A percentile compares a stretch with the other conserved stretches of the same genome.
Evolutionary conservation across 2,329 filamentous ascomycete genomes (phyloP).

Genomic region (Cryoendolithus antarcticus): DNA sequence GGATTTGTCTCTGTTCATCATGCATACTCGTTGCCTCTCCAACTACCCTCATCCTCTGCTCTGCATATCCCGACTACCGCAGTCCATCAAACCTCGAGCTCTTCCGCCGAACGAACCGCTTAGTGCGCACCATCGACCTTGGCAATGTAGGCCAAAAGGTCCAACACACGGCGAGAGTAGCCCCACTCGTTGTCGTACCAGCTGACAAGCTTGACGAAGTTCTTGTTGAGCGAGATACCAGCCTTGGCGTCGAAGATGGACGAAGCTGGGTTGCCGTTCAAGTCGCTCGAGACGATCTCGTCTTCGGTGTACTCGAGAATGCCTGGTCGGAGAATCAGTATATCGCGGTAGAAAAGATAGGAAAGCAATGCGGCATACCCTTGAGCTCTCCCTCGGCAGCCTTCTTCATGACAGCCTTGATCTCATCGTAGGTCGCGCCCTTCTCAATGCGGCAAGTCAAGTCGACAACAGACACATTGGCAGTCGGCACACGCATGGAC

Average conservation of each 20-base stretch:
- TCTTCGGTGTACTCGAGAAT: conserved; percentile 94
- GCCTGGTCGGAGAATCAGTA: conserved; percentile 39
- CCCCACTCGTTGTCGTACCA: conserved; percentile 96
- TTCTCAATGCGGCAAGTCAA: conserved; percentile 91
- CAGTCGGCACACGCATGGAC: conserved; percentile 96
- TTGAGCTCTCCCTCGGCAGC: conserved; percentile 74
- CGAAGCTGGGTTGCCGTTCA: conserved; percentile 84
- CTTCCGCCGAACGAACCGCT: conserved; percentile 1
- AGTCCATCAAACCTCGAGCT: too few relatives aligned
- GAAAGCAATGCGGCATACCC: conserved; percentile 43
- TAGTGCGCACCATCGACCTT: conserved; percentile 26
- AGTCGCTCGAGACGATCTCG: conserved; percentile 84
- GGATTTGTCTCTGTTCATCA: too few relatives aligned
- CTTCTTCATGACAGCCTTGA: conserved; percentile 69
- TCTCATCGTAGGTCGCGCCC: conserved; percentile 73
- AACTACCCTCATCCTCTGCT: too few relatives aligned
- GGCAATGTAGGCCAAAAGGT: conserved; percentile 33
- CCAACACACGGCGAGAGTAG: conserved; percentile 71
- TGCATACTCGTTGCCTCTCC: too few relatives aligned
- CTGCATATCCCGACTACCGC: too few relatives aligned
- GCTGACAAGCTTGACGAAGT: conserved; percentile 96
- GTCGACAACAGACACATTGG: conserved; percentile 99
- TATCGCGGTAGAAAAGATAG: not conserved
- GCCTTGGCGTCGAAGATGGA: conserved; percentile 99
- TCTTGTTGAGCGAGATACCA: conserved; percentile 93